These are phyloP conservation scores for Plasmodium fragile DNA, from an alignment of 169 alveolate species.

Conservation along the genomic window DNA sequence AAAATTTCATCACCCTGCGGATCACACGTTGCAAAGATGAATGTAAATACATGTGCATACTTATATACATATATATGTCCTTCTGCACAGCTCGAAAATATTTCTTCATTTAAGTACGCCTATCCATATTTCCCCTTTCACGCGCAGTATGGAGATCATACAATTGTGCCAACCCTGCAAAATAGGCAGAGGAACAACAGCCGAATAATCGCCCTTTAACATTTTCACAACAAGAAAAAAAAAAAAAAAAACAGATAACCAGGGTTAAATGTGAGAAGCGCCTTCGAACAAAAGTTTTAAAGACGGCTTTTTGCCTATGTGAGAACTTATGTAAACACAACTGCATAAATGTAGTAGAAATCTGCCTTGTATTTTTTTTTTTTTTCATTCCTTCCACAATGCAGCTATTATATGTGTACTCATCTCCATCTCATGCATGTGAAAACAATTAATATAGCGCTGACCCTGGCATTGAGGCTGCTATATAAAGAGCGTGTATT, in stretches of 20 bases:
- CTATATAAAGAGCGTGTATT: not conserved
- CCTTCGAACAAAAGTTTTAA: not conserved
- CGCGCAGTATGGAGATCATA: not conserved
- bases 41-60: not conserved
- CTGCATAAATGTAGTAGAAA: not conserved
- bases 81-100: not conserved
- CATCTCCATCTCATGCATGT: not conserved
- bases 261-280: not conserved
- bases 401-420: not conserved
- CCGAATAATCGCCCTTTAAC: not conserved
- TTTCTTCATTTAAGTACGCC: not conserved
- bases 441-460: not conserved
- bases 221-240: not conserved
- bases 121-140: not conserved
- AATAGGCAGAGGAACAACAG: not conserved
- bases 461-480: not conserved
- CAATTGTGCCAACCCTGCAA: not conserved
- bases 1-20: not conserved
- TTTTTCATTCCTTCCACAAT: not conserved
- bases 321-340: not conserved
- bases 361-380: not conserved
- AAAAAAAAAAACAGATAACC: constrained; percentile 11
- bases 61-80: not conserved
- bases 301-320: not conserved
- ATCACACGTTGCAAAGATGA: not conserved